Percentiles rank a stretch among this genome's conserved stretches.
These are phyloP conservation scores for Didymella keratinophila DNA, from an alignment of 2,329 filamentous ascomycete genomes.

Conservation along the genomic window DNA sequence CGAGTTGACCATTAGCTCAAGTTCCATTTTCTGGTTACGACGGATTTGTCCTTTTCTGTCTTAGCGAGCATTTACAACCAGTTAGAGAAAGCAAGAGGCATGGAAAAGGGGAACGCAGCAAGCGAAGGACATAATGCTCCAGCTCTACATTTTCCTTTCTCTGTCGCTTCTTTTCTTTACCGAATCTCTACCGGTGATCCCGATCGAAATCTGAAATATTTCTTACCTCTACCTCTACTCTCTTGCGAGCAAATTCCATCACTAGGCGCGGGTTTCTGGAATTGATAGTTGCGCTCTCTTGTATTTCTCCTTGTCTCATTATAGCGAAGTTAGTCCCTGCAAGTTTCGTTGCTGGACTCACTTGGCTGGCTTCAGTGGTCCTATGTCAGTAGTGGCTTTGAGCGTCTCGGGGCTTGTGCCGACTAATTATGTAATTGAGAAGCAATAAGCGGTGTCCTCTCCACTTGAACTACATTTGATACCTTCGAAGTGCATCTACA, in stretches of 20 bases:
- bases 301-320: conserved; percentile 32
- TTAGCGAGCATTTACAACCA: conserved; percentile 53
- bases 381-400: conserved; percentile 24
- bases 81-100: conserved; percentile 43
- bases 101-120: conserved; percentile 30
- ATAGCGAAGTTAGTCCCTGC: conserved; percentile 24
- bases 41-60: conserved; percentile 50
- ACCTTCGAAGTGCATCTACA: not conserved
- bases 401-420: conserved; percentile 26
- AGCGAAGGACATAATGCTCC: conserved; percentile 34
- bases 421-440: conserved; percentile 44
- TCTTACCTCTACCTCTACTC: conserved; percentile 29
- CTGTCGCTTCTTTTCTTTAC: conserved; percentile 31
- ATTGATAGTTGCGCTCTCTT: conserved; percentile 25
- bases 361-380: conserved; percentile 42
- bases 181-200: conserved; percentile 35
- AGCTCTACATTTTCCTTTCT: conserved; percentile 40
- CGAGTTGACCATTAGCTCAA: conserved; percentile 49
- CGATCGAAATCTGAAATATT: conserved; percentile 30
- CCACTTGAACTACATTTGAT: conserved; percentile 1
- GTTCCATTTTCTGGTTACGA: conserved; percentile 53
- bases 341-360: conserved; percentile 29
- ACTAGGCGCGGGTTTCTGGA: conserved; percentile 32
- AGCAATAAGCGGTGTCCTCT: conserved; percentile 21
- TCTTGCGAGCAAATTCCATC: conserved; percentile 28